These are phyloP conservation scores for Echria macrotheca DNA, from an alignment of 495 filamentous ascomycete genomes.

Conservation along the genomic window DNA sequence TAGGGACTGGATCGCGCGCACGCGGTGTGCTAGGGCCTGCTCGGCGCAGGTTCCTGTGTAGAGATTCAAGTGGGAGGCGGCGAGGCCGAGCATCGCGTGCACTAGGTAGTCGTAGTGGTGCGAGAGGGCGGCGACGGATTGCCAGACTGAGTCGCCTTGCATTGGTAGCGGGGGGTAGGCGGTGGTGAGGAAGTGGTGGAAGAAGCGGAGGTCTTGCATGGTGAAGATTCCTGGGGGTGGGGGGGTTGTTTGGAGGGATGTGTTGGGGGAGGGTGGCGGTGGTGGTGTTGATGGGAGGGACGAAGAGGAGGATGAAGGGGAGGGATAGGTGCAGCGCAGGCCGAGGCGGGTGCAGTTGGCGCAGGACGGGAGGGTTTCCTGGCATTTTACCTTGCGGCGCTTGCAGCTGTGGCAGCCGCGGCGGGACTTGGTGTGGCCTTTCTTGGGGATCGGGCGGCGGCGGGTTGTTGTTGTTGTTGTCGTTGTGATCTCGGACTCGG, in stretches of 20 bases:
- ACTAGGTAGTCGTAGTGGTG: conserved; percentile 42
- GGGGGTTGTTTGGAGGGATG: conserved; percentile 18
- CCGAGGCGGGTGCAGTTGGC: conserved; percentile 47
- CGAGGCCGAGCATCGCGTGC: conserved; percentile 48
- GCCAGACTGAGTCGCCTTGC: conserved; percentile 46
- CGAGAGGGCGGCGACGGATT: conserved; percentile 40
- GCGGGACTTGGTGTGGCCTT: conserved; percentile 51
- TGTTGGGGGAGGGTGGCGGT: conserved; percentile 2
- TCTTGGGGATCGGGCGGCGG: conserved; percentile 30
- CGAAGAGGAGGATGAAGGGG: too few species aligned
- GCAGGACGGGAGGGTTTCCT: conserved; percentile 47
- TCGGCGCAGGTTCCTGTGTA: conserved; percentile 20
- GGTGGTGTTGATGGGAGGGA: background rate
- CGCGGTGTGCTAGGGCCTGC: conserved; percentile 41
- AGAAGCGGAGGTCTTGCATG: conserved; percentile 46
- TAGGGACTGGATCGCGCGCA: conserved; percentile 43
- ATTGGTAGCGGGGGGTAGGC: conserved; percentile 53
- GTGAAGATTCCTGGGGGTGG: conserved; percentile 37
- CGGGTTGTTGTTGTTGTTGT: conserved; percentile 2
- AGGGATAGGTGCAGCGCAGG: conserved; percentile 48
- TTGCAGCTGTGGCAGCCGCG: conserved; percentile 55
- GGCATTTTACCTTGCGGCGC: conserved; percentile 51
- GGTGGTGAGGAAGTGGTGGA: conserved; percentile 50
- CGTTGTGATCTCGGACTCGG: background rate
- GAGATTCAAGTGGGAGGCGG: conserved; percentile 41